Conservation (phyloP, 1,139 yeast genomes). For the Protomyces lactucae-debilis region DNA sequence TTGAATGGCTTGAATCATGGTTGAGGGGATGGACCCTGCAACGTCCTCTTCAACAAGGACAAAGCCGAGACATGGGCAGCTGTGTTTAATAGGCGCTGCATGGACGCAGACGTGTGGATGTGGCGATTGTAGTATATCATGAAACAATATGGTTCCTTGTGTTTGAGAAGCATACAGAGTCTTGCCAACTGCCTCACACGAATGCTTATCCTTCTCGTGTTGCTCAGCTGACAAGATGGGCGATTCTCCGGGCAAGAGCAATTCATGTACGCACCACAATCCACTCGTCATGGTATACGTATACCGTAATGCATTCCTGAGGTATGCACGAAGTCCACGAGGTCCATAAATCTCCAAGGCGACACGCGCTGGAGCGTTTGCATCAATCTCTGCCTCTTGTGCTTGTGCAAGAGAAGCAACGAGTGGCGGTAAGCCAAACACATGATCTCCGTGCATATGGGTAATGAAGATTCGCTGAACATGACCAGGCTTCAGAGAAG, state of each 20-base stretch:
- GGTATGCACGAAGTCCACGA: conserved; percentile 13
- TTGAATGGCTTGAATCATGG: background rate
- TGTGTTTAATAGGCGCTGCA: conserved; percentile 23
- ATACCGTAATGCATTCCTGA: conserved; percentile 3
- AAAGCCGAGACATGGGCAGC: conserved; percentile 18
- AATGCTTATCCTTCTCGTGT: background rate
- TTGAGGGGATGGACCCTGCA: conserved; percentile 5
- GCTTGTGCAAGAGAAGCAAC: conserved; percentile 9
- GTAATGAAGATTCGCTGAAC: conserved; percentile 20
- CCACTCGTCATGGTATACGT: conserved; percentile 9
- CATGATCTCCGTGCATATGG: conserved; percentile 27
- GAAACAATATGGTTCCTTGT: background rate
- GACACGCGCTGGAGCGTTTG: background rate
- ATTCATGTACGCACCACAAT: conserved; percentile 15
- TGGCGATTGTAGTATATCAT: conserved; percentile 1
- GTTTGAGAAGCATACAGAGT: background rate
- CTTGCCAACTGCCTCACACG: conserved; percentile 12
- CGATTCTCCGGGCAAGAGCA: conserved; percentile 20
- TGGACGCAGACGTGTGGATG: conserved; percentile 1
- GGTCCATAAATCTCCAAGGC: conserved; percentile 24
- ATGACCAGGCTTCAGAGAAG: conserved; percentile 7
- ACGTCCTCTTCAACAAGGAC: conserved; percentile 4
- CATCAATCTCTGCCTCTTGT: background rate
- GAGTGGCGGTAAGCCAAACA: conserved; percentile 20
- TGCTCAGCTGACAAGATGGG: background rate